These are phyloP conservation scores for Colletotrichum sidae DNA, from an alignment of 2,329 filamentous ascomycete species.

Conservation along the genomic window DNA sequence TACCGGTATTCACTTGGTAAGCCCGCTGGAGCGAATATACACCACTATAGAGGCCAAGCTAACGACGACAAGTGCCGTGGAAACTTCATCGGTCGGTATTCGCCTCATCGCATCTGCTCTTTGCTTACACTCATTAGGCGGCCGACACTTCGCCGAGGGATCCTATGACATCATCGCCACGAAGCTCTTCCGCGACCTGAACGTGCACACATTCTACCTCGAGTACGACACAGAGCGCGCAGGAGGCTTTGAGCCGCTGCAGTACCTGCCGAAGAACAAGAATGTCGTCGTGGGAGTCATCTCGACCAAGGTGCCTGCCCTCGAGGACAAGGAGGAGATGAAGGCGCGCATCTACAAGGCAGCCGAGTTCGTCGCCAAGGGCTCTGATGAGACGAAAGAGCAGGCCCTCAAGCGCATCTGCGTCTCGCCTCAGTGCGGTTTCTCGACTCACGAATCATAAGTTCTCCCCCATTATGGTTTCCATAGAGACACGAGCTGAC, in stretches of 20 bases:
- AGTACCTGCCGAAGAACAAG: conserved; percentile 69
- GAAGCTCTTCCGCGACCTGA: conserved; percentile 72
- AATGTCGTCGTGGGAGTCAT: conserved; percentile 73
- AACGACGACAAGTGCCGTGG: conserved; percentile 62
- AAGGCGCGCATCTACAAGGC: conserved; percentile 69
- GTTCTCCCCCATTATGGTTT: background rate
- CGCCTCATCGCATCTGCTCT: no score
- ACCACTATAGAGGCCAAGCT: background rate
- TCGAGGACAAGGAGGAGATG: conserved; percentile 74
- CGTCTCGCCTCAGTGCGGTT: conserved; percentile 79
- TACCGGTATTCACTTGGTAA: conserved; percentile 75
- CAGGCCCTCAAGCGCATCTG: conserved; percentile 76
- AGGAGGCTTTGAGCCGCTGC: conserved; percentile 74
- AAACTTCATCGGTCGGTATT: conserved; percentile 66
- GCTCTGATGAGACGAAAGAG: conserved; percentile 71
- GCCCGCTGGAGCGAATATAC: background rate
- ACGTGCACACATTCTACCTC: conserved; percentile 76
- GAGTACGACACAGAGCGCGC: conserved; percentile 76
- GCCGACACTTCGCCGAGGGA: conserved; percentile 74
- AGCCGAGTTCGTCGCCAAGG: conserved; percentile 77
- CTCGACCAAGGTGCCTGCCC: conserved; percentile 70
- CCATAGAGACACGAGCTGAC: background rate
- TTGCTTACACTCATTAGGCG: conserved; percentile 44
- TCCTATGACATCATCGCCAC: conserved; percentile 75
- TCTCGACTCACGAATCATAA: conserved; percentile 52